Percentiles rank a stretch among this genome's conserved stretches.
phyloP scores from a whole-genome alignment of 257 asterid species.

The Rhazya stricta region DNA sequence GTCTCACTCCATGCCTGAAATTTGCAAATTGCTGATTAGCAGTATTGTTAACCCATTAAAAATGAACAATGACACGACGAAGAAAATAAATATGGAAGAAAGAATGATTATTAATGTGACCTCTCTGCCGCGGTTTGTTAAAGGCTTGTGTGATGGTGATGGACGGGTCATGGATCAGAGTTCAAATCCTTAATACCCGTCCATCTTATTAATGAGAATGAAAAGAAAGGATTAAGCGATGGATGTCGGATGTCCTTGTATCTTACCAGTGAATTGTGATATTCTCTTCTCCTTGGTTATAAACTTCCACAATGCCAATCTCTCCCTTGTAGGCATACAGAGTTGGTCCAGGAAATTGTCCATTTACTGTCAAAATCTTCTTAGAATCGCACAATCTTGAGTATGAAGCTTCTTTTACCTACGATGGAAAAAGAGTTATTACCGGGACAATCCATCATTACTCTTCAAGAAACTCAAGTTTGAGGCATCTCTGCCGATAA shows the following conservation, averaged over 20 bases:
- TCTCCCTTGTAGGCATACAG: conserved; percentile 25
- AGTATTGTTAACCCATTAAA: neutral
- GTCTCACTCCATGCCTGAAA: conserved; percentile 65
- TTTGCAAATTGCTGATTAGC: neutral
- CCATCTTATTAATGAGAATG: too few relatives aligned
- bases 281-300: conserved; percentile 18
- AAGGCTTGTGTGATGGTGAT: too few relatives aligned
- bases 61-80: neutral
- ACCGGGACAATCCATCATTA: neutral
- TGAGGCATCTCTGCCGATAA: neutral
- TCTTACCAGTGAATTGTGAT: conserved; percentile 33
- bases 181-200: too few relatives aligned
- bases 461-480: neutral
- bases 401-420: conserved; percentile 28
- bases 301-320: conserved; percentile 20
- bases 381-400: conserved; percentile 25
- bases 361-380: conserved; percentile 29
- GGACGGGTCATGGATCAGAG: too few relatives aligned
- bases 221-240: too few relatives aligned
- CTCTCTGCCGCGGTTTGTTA: too few relatives aligned
- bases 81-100: neutral
- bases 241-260: too few relatives aligned
- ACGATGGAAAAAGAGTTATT: neutral
- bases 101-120: neutral
- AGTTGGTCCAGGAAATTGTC: conserved; percentile 33